These are phyloP conservation scores for Fomitopsis schrenkii DNA, from an alignment of 1,284 basidiomycete genomes.

Conservation along the genomic window DNA sequence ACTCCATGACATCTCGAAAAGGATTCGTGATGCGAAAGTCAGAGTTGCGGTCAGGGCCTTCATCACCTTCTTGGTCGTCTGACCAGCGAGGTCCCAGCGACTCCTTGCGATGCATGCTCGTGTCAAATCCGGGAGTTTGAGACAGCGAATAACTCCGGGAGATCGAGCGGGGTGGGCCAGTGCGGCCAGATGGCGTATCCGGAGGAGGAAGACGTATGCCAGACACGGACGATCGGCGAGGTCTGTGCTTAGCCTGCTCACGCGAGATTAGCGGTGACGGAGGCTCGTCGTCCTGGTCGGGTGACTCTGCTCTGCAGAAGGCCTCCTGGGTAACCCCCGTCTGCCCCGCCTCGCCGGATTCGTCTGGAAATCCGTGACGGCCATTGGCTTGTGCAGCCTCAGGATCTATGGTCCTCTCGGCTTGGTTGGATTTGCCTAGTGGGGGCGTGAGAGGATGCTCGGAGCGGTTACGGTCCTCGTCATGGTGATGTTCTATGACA, in stretches of 20 bases:
- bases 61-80: constrained; percentile 12
- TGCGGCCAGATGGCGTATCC: constrained; percentile 57
- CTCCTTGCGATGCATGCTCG: constrained; percentile 24
- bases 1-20: constrained; percentile 64
- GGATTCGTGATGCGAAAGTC: constrained; percentile 31
- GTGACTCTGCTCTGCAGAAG: not conserved
- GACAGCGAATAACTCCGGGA: constrained; percentile 59
- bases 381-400: constrained; percentile 3
- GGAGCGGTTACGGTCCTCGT: constrained; percentile 2
- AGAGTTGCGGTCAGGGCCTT: constrained; percentile 29
- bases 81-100: constrained; percentile 18
- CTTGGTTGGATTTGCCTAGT: constrained; percentile 1
- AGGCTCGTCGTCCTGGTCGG: constrained; percentile 5
- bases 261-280: constrained; percentile 8
- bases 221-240: constrained; percentile 11
- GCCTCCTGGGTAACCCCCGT: not conserved
- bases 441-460: constrained; percentile 20
- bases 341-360: not conserved
- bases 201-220: constrained; percentile 14
- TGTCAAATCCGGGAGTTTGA: constrained; percentile 35
- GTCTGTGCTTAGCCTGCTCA: not conserved
- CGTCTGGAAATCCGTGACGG: not conserved
- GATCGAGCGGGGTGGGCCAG: constrained; percentile 70
- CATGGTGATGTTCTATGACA: constrained; percentile 10
- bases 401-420: not conserved